Conservation (phyloP, 78 protist genomes). For the Trichosphaerium sp. region DNA sequence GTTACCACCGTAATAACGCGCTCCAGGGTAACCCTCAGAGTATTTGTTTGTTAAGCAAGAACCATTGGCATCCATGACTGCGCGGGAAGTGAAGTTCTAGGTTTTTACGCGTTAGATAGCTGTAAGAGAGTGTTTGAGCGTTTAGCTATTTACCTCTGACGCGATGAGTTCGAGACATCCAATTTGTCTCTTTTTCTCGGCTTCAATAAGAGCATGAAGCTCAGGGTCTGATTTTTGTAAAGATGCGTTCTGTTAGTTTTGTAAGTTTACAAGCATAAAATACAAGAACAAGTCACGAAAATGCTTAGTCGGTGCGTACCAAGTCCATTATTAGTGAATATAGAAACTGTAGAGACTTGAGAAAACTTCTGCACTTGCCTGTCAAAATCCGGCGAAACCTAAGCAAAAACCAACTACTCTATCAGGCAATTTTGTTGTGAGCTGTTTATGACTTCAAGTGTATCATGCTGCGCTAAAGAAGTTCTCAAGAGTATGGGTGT, state of each 20-base stretch:
- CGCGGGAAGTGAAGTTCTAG: constrained; percentile 92
- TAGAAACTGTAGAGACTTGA: too few species aligned
- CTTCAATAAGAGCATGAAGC: constrained; percentile 62
- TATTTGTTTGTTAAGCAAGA: constrained; percentile 97
- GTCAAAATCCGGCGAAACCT: too few species aligned
- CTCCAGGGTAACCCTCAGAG: constrained; percentile 97
- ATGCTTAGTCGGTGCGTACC: too few species aligned
- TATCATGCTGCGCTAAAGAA: too few species aligned
- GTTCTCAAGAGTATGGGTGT: too few species aligned
- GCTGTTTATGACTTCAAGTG: too few species aligned
- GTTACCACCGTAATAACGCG: constrained; percentile 95
- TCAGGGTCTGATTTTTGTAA: constrained; percentile 76
- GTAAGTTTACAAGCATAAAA: too few species aligned
- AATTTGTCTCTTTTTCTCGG: constrained; percentile 93
- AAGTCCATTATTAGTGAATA: too few species aligned
- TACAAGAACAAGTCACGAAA: too few species aligned
- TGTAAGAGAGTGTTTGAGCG: neutral
- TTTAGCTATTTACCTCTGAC: constrained; percentile 62
- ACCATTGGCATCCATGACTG: constrained; percentile 95
- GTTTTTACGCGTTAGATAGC: neutral
- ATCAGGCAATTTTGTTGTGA: too few species aligned
- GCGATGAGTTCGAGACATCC: constrained; percentile 95
- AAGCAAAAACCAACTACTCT: too few species aligned
- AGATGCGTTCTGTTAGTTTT: constrained; percentile 16
- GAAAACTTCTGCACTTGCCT: too few species aligned